Base-by-base conservation (phyloP, 805 yeast genomes). In the Ogataea saltuana region DNA sequence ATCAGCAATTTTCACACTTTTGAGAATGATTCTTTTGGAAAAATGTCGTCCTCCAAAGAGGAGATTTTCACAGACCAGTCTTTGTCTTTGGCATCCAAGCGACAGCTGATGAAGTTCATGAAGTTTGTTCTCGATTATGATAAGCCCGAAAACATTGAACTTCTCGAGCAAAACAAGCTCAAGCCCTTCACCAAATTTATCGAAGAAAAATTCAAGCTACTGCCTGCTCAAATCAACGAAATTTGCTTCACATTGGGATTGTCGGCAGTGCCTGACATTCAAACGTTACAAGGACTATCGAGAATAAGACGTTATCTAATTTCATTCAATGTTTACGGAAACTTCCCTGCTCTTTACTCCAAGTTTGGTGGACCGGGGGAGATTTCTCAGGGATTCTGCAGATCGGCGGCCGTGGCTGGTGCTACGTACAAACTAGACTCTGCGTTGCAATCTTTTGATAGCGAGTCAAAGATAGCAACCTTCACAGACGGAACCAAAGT, bases 401-500 rank as follows among this genome's bases (percentile, higher is more conserved):
- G 99, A 55, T 85, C 95, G 45, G 98, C 98, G 3, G 99, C 99
- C 11, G 98, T 91, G 49, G 98, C 93, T 15, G 98, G 98, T 42
- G 85, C 97, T 42, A 88, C 95, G 25, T 91, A 93, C 68, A 88
- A 89, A 63, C 72, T 91, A 43, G 81, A 83, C 59, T 83, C 93
- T 12, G 68, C 73, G 29, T 65, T 91, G 40, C 68, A 68, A 4
- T 77, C 79, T 27, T 88, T 71, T 65, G 91, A 91, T 61, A 79
- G 83, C 26, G 67, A 63, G 20, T 68, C 78, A 22, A 83, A 85
- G 56, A 69, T 80, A 18, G 97, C 95, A 6, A 69, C 70, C 29
- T 80, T 87, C 51, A 70, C 76, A 45, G 97, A 90, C 62, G 93
- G 95, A 22, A 76, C 89, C 13, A 68, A 71, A 39, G 82, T 88